Evolutionary conservation across 148 eudicot species (phyloP), one percentile per base, ranked within the genome.

Genomic region (Limonium bicolor): DNA sequence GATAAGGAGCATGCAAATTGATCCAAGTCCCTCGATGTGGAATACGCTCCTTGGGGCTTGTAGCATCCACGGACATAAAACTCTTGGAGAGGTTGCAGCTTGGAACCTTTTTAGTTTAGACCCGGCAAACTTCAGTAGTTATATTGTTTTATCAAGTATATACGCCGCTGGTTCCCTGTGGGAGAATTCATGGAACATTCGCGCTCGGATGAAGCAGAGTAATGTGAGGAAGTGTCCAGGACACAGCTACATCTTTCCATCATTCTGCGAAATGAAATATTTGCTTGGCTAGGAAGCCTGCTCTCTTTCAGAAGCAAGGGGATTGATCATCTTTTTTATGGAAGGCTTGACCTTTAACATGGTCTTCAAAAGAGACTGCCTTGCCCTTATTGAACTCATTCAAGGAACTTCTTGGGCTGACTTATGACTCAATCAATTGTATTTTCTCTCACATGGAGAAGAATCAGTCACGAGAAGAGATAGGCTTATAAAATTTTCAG

Each of bases 21-120:
- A 50, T 18, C 58, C 61, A 6, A 59, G 46, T 45, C 41, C 61
- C 26, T 63, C 38, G 6, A 38, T 48, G 32, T 54, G 56, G 57
- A 50, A 61, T 27, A 48, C 68, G 5, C 54, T 63, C 34, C 68
- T 60, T 33, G 65, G 68, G 42, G 68, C 68, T 43, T 68, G 68
- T 51, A 54, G 38, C 39, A 35, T 44, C 20, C 34, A 62, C 46
- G 68, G 68, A 30, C 59, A 53, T 33, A 19, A 53, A 10, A 48
- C 64, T 35, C 18, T 47, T 20, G 68, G 50, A 11, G 53, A 63
- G 50, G 23, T 28, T 32, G 68, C 47, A 33, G 73, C 58, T 3
- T 32, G 45, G 16, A 56, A 54, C 32, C 65, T 68, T 24, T 25
- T 35, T 30, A 18, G 39, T 36, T 48, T 50, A 27, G 61, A 51